Percentiles rank a stretch among this genome's conserved stretches.
Evolutionary conservation across 2,329 filamentous ascomycete genomes (phyloP).

Genomic region (Neonectria coccinea): DNA sequence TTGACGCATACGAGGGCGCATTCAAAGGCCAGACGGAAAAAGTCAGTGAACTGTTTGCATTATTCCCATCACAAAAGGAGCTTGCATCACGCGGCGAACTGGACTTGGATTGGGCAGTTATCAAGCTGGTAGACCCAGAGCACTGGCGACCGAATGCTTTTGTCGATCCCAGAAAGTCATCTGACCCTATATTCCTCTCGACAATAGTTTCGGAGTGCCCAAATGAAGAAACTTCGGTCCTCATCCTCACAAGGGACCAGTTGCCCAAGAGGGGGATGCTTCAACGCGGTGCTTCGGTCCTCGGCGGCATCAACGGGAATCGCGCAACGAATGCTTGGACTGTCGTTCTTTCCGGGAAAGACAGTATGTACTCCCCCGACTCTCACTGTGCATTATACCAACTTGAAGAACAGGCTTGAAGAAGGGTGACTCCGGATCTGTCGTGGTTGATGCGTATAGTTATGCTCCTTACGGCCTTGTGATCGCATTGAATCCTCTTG

Average conservation of each 20-base stretch:
- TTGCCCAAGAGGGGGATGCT: not conserved
- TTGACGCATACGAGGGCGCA: too few species aligned
- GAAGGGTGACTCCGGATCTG: slow-evolving; percentile 1
- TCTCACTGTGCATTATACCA: not conserved
- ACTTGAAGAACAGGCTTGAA: not conserved
- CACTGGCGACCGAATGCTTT: not conserved
- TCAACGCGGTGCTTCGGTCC: not conserved
- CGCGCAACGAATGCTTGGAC: not conserved
- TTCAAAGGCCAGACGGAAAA: too few species aligned
- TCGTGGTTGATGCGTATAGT: not conserved
- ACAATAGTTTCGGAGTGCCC: not conserved
- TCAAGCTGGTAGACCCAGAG: not conserved
- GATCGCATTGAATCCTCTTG: slow-evolving; percentile 1
- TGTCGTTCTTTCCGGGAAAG: not conserved
- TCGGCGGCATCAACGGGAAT: slow-evolving; percentile 2
- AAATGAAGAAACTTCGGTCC: not conserved
- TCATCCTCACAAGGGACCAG: not conserved
- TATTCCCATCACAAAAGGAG: not conserved
- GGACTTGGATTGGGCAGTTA: slow-evolving; percentile 6
- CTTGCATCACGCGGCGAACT: not conserved
- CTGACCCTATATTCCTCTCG: not conserved
- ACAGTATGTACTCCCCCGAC: not conserved
- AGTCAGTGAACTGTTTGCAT: not conserved
- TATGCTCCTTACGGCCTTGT: not conserved
- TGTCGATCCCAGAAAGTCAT: not conserved